A percentile compares a stretch with the other conserved stretches of the same genome.
Evolutionary conservation across 352 stramenopile genomes (phyloP).

Genomic region (Phytophthora lateralis): DNA sequence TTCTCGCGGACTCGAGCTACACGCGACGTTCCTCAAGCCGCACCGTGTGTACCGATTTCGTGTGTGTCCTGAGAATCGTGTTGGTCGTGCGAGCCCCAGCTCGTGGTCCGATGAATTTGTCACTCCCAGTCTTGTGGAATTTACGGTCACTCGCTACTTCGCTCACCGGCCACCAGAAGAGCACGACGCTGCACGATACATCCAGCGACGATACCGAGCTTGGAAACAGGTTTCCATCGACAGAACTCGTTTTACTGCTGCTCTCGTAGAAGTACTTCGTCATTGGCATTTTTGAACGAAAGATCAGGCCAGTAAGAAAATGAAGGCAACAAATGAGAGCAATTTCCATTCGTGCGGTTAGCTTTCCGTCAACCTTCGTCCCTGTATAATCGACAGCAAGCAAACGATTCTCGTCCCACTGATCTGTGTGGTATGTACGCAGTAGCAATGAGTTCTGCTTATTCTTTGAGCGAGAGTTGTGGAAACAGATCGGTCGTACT

Average conservation of each 20-base stretch:
- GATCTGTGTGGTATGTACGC: no score
- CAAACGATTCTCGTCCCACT: no score
- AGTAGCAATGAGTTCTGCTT: no score
- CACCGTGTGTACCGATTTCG: conserved; percentile 62
- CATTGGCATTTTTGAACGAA: conserved; percentile 39
- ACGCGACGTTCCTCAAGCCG: conserved; percentile 56
- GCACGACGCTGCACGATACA: conserved; percentile 50
- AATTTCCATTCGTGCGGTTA: no score
- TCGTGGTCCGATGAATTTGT: conserved; percentile 34
- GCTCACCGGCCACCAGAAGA: conserved; percentile 49
- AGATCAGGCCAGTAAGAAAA: not conserved
- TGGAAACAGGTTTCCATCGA: conserved; percentile 28
- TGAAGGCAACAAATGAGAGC: no score
- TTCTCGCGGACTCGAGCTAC: conserved; percentile 36
- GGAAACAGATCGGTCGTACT: no score
- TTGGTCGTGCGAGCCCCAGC: conserved; percentile 47
- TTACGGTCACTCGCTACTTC: conserved; percentile 64
- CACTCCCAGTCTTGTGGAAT: conserved; percentile 73
- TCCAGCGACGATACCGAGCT: conserved; percentile 45
- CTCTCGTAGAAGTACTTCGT: conserved; percentile 21
- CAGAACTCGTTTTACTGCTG: conserved; percentile 14
- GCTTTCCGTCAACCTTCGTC: no score
- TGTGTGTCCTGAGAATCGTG: conserved; percentile 53
- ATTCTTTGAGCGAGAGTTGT: no score
- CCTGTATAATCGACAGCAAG: no score